Base-by-base conservation (phyloP, 257 asterid genomes). In the Nyctanthes arbortristis region DNA sequence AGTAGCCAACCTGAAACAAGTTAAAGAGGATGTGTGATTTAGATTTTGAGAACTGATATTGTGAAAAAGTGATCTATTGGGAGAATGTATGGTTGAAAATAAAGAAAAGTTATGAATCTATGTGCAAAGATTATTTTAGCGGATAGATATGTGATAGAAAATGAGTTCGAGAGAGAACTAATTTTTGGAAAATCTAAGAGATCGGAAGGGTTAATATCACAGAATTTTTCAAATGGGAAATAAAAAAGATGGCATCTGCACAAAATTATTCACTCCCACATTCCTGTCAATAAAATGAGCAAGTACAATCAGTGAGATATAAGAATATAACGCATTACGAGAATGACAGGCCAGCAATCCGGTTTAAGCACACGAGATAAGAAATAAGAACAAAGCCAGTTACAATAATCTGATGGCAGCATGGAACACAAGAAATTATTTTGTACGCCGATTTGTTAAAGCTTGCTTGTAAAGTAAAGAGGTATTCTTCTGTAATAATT, bases 1-100 rank as follows among this genome's bases (percentile, higher is more conserved):
- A 82, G 83, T 94, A 94, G 61, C 99, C 97, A 43, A 94, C 99
- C 99, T 94, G 86, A 62, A 70, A 65, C 63, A 63, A 64, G 63
- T 12, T 28, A 65, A 75, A n/a, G n/a, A n/a, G n/a, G n/a, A n/a
- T n/a, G n/a, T n/a, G n/a, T n/a, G n/a, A n/a, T n/a, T n/a, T n/a
- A n/a, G n/a, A n/a, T n/a, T n/a, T n/a, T n/a, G n/a, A n/a, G n/a
- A n/a, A n/a, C n/a, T n/a, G n/a, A n/a, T n/a, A n/a, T n/a, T n/a
- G n/a, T n/a, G n/a, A n/a, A n/a, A n/a, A n/a, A n/a, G n/a, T n/a
- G n/a, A n/a, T n/a, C n/a, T n/a, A n/a, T n/a, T n/a, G n/a, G n/a
- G n/a, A n/a, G n/a, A n/a, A n/a, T n/a, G n/a, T n/a, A n/a, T n/a
- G n/a, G n/a, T n/a, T n/a, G n/a, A n/a, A n/a, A n/a, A n/a, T n/a